A percentile compares a stretch with the other conserved stretches of the same genome.
Conservation (phyloP, 306 rosid genomes). For the Parietaria judaica region DNA sequence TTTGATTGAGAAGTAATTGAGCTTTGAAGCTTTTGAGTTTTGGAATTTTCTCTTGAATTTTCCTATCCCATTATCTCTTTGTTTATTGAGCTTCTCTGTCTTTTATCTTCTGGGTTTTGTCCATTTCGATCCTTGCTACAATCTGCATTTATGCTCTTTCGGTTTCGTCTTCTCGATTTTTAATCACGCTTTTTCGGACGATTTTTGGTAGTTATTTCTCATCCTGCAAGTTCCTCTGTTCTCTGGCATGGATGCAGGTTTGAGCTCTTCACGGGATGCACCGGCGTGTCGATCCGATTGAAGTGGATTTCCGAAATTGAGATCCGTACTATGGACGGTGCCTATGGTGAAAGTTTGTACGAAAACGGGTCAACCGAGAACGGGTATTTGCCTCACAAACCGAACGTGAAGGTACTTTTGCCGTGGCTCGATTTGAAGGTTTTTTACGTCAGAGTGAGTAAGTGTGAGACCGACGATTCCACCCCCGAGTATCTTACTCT, state of each 20-base stretch:
- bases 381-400: slow-evolving; percentile 41
- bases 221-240: slow-evolving; percentile 10
- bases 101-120: slow-evolving; percentile 6
- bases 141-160: slow-evolving; percentile 4
- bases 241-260: slow-evolving; percentile 20
- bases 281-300: slow-evolving; percentile 18
- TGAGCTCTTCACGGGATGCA: slow-evolving; percentile 22
- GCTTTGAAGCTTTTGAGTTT: slow-evolving; percentile 14
- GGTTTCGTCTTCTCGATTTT: slow-evolving; percentile 18
- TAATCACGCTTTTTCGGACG: background rate
- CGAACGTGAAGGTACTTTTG: slow-evolving; percentile 38
- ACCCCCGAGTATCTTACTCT: slow-evolving; percentile 59
- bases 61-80: slow-evolving; percentile 27
- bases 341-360: slow-evolving; percentile 26
- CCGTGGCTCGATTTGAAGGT: slow-evolving; percentile 79
- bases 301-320: slow-evolving; percentile 17
- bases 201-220: slow-evolving; percentile 2
- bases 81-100: slow-evolving; percentile 8
- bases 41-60: slow-evolving; percentile 24
- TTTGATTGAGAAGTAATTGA: background rate
- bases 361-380: slow-evolving; percentile 42
- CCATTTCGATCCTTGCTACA: background rate
- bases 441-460: slow-evolving; percentile 62
- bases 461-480: slow-evolving; percentile 57
- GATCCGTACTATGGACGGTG: slow-evolving; percentile 39